Conservation (phyloP, 768 basidiomycete species). For the Pholiota microspora region DNA sequence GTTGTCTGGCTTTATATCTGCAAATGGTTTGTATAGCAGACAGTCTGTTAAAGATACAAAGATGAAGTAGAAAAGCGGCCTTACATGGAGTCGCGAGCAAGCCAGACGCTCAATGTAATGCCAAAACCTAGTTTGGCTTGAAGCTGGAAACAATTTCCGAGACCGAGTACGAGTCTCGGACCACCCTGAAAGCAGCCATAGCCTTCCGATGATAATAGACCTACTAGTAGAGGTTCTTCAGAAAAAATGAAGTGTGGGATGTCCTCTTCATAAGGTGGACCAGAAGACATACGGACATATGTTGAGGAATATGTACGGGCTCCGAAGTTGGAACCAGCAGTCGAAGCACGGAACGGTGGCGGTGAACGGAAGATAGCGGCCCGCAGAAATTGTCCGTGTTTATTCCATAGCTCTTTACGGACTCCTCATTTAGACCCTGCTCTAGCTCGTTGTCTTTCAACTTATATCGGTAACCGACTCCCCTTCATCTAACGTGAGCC, state of each 20-base stretch:
- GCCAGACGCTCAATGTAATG: slow-evolving; percentile 24
- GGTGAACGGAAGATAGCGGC: no score
- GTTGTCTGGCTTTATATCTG: neutral
- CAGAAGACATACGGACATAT: no score
- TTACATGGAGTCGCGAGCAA: slow-evolving; percentile 21
- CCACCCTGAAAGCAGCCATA: neutral
- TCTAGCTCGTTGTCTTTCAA: slow-evolving; percentile 2
- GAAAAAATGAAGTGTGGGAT: neutral
- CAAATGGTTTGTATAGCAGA: neutral
- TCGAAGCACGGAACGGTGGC: no score
- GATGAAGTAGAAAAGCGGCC: neutral
- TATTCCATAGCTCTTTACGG: slow-evolving; percentile 12
- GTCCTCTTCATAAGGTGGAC: no score
- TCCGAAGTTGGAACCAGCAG: no score
- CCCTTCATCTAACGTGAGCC: neutral
- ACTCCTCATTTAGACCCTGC: slow-evolving; percentile 9
- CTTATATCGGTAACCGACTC: neutral
- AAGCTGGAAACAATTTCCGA: slow-evolving; percentile 14
- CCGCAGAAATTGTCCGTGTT: slow-evolving; percentile 12
- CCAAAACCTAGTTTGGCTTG: slow-evolving; percentile 23
- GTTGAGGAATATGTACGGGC: no score
- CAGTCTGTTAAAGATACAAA: neutral
- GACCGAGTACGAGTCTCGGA: neutral
- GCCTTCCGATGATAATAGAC: neutral
- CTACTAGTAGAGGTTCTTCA: neutral